These are phyloP conservation scores for Dactylis glomerata DNA, from an alignment of 176 grass and related monocot genomes.

Conservation along the genomic window DNA sequence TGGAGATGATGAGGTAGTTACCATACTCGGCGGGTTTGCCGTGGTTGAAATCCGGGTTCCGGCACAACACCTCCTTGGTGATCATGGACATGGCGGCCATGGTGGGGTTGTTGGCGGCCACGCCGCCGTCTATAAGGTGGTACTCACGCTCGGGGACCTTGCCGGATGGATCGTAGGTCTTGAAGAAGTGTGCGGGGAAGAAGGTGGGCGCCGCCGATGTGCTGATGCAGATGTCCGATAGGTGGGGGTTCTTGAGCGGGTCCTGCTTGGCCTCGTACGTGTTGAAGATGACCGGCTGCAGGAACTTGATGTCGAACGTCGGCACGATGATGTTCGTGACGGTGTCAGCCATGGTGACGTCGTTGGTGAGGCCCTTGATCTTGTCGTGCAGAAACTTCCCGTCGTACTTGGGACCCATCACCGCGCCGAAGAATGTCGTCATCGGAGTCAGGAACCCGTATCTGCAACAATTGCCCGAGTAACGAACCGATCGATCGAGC, in stretches of 20 bases:
- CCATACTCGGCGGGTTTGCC: conserved; percentile 27
- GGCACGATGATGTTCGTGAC: too few species aligned
- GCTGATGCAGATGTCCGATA: too few species aligned
- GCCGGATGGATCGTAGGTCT: neutral
- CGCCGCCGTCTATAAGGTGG: conserved; percentile 60
- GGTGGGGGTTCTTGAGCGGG: too few species aligned
- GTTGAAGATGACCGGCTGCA: too few species aligned
- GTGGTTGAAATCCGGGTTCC: conserved; percentile 38
- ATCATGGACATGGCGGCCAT: conserved; percentile 38
- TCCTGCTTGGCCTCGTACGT: too few species aligned
- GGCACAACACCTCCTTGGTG: conserved; percentile 39
- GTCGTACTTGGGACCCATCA: conserved; percentile 43
- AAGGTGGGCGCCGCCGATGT: conserved; percentile 61
- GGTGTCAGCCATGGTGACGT: too few species aligned
- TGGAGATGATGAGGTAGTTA: too few species aligned
- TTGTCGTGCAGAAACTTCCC: too few species aligned
- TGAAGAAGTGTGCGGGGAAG: conserved; percentile 54
- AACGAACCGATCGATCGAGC: neutral
- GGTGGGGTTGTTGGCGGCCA: conserved; percentile 59
- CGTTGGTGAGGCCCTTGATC: too few species aligned
- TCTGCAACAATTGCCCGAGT: too few species aligned
- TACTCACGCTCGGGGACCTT: neutral
- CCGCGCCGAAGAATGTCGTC: neutral
- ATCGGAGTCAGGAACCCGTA: neutral
- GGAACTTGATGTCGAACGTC: too few species aligned